These are phyloP conservation scores for Bisporella sp. DNA, from an alignment of 2,329 filamentous ascomycete species.

Conservation along the genomic window DNA sequence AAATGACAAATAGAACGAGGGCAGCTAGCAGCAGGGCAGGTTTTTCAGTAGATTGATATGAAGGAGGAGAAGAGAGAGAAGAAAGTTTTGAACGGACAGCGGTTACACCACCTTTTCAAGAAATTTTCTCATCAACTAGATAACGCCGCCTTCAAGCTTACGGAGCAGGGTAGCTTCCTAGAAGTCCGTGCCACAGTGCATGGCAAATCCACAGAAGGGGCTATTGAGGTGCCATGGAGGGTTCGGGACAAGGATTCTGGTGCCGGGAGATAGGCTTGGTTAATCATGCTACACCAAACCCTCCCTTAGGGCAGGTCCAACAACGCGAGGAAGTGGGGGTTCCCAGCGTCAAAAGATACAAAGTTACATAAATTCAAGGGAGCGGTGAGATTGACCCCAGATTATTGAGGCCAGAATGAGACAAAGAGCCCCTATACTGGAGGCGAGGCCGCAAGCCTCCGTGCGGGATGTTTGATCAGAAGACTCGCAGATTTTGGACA, in stretches of 20 bases:
- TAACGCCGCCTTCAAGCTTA: constrained; percentile 1
- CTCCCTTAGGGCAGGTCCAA: too few relatives aligned
- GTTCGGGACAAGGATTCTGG: neutral
- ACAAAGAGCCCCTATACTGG: too few relatives aligned
- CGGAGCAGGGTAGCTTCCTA: constrained; percentile 3
- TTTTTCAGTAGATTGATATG: constrained; percentile 4
- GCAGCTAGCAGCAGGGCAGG: neutral
- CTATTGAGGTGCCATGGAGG: constrained; percentile 1
- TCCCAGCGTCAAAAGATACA: too few relatives aligned
- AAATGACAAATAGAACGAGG: neutral
- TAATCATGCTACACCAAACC: too few relatives aligned
- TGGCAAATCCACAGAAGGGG: constrained; percentile 14
- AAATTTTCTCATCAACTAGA: constrained; percentile 5
- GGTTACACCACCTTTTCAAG: constrained; percentile 8
- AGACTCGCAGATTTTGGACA: too few relatives aligned
- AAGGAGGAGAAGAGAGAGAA: constrained; percentile 6
- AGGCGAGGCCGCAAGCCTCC: too few relatives aligned
- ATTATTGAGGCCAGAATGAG: too few relatives aligned
- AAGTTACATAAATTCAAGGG: too few relatives aligned
- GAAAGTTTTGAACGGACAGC: neutral
- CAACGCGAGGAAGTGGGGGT: too few relatives aligned
- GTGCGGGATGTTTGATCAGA: too few relatives aligned
- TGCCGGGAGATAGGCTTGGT: too few relatives aligned
- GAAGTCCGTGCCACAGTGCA: constrained; percentile 6
- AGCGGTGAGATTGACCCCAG: too few relatives aligned